phyloP scores from a whole-genome alignment of 1,284 basidiomycete genomes.

The Microbotryomycetes sp. region DNA sequence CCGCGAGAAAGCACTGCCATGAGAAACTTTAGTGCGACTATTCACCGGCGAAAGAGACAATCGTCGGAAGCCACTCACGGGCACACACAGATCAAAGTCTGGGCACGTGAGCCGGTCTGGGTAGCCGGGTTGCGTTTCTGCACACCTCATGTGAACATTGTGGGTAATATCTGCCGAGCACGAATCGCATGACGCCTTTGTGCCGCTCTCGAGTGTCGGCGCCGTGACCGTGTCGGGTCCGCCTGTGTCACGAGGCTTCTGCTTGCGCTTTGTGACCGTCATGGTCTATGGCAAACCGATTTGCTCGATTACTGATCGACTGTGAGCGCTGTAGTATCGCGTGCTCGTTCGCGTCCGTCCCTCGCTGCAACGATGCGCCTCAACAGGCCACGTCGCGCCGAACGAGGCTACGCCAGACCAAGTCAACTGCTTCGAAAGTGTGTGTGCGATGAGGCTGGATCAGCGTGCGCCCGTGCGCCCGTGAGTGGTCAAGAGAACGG shows the following conservation, averaged over 20 bases:
- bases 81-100: slow-evolving; percentile 44
- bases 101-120: slow-evolving; percentile 19
- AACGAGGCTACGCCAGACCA: too few relatives aligned
- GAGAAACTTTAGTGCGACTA: too few relatives aligned
- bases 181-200: slow-evolving; percentile 34
- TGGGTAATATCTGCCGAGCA: slow-evolving; percentile 38
- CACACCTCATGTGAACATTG: slow-evolving; percentile 37
- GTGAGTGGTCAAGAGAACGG: too few relatives aligned
- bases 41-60: neutral
- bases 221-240: slow-evolving; percentile 1
- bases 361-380: too few relatives aligned
- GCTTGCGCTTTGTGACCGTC: slow-evolving; percentile 29
- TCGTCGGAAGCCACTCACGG: neutral
- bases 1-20: slow-evolving; percentile 74
- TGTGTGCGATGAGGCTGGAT: too few relatives aligned
- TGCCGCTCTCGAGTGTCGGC: slow-evolving; percentile 20
- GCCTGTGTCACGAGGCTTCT: slow-evolving; percentile 18
- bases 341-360: too few relatives aligned
- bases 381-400: too few relatives aligned
- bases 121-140: slow-evolving; percentile 26
- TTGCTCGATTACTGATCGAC: too few relatives aligned
- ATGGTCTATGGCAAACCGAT: slow-evolving; percentile 1
- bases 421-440: too few relatives aligned
- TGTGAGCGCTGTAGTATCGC: too few relatives aligned
- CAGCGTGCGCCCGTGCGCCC: too few relatives aligned